These are phyloP conservation scores for Vicia faba DNA, from an alignment of 306 rosid genomes.

Conservation along the genomic window DNA sequence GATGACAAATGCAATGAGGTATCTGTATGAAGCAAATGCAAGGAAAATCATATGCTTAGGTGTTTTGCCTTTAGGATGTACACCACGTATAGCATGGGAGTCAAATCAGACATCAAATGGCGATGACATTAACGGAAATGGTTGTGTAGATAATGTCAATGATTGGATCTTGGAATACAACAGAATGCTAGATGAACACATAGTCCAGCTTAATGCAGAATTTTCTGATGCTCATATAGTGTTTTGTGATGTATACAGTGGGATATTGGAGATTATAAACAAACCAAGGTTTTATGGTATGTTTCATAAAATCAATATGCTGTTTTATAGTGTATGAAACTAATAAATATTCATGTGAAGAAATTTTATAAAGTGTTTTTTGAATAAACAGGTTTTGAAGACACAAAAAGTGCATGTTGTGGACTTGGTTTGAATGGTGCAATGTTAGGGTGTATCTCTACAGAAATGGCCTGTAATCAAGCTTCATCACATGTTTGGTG, in stretches of 20 bases:
- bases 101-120: slow-evolving; percentile 22
- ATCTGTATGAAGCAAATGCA: slow-evolving; percentile 61
- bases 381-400: slow-evolving; percentile 49
- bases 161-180: slow-evolving; percentile 64
- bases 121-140: slow-evolving; percentile 31
- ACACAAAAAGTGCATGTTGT: slow-evolving; percentile 67
- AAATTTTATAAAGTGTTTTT: neutral
- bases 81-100: slow-evolving; percentile 54
- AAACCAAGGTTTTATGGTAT: slow-evolving; percentile 58
- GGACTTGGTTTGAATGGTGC: slow-evolving; percentile 76
- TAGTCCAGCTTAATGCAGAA: slow-evolving; percentile 49
- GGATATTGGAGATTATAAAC: slow-evolving; percentile 61
- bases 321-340: neutral
- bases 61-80: slow-evolving; percentile 73
- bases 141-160: slow-evolving; percentile 62
- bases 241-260: slow-evolving; percentile 76
- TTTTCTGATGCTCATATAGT: slow-evolving; percentile 57
- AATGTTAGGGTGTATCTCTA: slow-evolving; percentile 71
- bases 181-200: slow-evolving; percentile 45
- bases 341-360: neutral
- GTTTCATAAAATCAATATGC: neutral
- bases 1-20: slow-evolving; percentile 62
- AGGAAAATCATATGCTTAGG: slow-evolving; percentile 79
- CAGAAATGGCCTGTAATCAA: slow-evolving; percentile 59
- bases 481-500: slow-evolving; percentile 70